These are phyloP conservation scores for Trametes maxima DNA, from an alignment of 768 basidiomycete genomes.

Conservation along the genomic window DNA sequence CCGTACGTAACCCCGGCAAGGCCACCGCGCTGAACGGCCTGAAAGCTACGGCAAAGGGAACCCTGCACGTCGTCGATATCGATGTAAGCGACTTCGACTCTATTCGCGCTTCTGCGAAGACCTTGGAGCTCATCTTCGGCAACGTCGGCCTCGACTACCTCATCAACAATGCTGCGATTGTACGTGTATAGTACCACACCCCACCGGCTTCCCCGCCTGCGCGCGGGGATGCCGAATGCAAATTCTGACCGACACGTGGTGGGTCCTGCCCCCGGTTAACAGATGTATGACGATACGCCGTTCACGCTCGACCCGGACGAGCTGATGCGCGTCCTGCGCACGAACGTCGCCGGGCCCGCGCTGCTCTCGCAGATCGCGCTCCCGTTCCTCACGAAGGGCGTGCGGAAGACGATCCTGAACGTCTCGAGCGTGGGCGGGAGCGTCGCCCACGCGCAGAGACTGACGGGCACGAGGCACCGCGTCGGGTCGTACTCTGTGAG, in stretches of 20 bases:
- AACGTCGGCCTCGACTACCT: conserved; percentile 40
- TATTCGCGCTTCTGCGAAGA: conserved; percentile 29
- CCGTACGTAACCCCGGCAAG: conserved; percentile 31
- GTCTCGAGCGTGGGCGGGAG: conserved; percentile 23
- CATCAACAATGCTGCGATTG: conserved; percentile 42
- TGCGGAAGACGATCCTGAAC: conserved; percentile 38
- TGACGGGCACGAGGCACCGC: not conserved
- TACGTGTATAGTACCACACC: conserved; percentile 9
- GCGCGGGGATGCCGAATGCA: not conserved
- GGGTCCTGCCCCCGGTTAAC: conserved; percentile 22
- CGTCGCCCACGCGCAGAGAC: not conserved
- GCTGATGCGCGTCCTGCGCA: conserved; percentile 29
- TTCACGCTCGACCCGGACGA: conserved; percentile 28
- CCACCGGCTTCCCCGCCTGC: too few relatives aligned
- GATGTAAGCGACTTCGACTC: conserved; percentile 33
- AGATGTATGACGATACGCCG: conserved; percentile 13
- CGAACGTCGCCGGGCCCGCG: conserved; percentile 38
- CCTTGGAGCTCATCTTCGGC: conserved; percentile 31
- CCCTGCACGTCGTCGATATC: conserved; percentile 36
- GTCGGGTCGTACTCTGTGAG: conserved; percentile 4
- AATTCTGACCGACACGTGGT: not conserved
- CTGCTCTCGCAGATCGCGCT: conserved; percentile 37
- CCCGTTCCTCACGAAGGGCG: conserved; percentile 36
- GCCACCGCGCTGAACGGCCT: conserved; percentile 29
- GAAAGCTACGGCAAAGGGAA: conserved; percentile 26